Percentiles rank a stretch among this genome's conserved stretches.
phyloP scores from a whole-genome alignment of 2,329 filamentous ascomycete genomes.

The Xylaria sp. region DNA sequence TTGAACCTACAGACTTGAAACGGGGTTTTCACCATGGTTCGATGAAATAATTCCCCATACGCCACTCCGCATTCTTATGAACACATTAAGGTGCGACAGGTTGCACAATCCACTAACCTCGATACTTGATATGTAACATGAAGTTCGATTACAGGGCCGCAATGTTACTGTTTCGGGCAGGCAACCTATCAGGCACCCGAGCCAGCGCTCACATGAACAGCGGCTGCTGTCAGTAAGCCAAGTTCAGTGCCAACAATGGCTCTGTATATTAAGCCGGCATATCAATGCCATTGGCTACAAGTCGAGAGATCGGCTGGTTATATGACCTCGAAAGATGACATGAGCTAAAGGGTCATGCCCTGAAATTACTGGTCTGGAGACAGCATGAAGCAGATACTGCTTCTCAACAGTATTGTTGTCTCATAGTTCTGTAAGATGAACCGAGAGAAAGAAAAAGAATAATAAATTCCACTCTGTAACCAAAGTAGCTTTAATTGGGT shows the following conservation, averaged over 20 bases:
- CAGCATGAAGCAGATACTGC: constrained; percentile 4
- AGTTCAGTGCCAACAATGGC: neutral
- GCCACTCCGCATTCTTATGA: constrained; percentile 6
- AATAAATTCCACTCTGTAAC: constrained; percentile 18
- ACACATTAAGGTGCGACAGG: neutral
- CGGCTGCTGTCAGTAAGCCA: constrained; percentile 5
- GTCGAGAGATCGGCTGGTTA: neutral
- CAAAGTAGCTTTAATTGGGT: constrained; percentile 2
- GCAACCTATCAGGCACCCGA: neutral
- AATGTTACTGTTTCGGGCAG: neutral
- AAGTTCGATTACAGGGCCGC: neutral
- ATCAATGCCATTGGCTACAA: neutral
- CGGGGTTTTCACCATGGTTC: constrained; percentile 1
- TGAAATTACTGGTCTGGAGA: constrained; percentile 21
- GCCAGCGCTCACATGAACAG: neutral
- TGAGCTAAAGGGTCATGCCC: constrained; percentile 1
- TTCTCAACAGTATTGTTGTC: constrained; percentile 12
- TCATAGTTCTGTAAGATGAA: neutral
- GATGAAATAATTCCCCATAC: constrained; percentile 15
- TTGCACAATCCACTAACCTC: neutral
- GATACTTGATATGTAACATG: neutral
- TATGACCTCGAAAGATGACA: neutral
- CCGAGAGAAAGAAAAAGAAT: neutral
- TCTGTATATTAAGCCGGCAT: neutral
- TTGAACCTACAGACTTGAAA: constrained; percentile 45